Percentiles rank a stretch among this genome's conserved stretches.
phyloP scores from a whole-genome alignment of 306 rosid genomes.

The Fragaria ananassa region DNA sequence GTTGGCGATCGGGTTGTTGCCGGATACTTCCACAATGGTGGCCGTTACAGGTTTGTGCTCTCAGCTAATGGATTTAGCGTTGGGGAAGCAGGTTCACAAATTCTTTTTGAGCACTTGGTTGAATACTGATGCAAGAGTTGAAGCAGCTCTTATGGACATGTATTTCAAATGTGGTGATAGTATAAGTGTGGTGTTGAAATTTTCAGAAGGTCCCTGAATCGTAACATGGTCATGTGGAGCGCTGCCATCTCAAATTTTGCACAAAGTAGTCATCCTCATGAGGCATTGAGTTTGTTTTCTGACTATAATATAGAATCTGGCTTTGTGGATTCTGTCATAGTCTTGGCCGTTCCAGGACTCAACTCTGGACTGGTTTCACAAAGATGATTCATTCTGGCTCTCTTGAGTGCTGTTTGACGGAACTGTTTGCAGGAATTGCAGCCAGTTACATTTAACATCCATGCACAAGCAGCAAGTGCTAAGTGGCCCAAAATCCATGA shows the following conservation, averaged over 20 bases:
- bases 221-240: conserved; percentile 33
- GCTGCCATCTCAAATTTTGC: conserved; percentile 27
- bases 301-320: conserved; percentile 16
- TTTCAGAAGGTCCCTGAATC: conserved; percentile 22
- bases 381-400: neutral
- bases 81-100: conserved; percentile 37
- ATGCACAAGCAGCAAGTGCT: neutral
- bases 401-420: neutral
- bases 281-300: conserved; percentile 31
- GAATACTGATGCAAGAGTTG: conserved; percentile 27
- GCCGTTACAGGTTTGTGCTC: conserved; percentile 34
- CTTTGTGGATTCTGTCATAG: conserved; percentile 27
- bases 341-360: conserved; percentile 27
- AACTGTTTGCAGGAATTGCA: neutral
- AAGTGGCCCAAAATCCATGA: neutral
- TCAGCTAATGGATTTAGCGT: conserved; percentile 25
- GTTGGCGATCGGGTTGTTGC: conserved; percentile 24
- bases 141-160: conserved; percentile 42
- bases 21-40: conserved; percentile 38
- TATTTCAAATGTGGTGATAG: conserved; percentile 35
- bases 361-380: neutral
- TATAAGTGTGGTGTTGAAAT: conserved; percentile 25
- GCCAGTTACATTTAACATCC: neutral
- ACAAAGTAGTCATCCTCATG: conserved; percentile 20
- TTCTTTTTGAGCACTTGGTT: conserved; percentile 20